Evolutionary conservation across 2,329 filamentous ascomycete genomes (phyloP), one percentile per base, ranked within the genome.

Genomic region (Fusarium duplospermum): DNA sequence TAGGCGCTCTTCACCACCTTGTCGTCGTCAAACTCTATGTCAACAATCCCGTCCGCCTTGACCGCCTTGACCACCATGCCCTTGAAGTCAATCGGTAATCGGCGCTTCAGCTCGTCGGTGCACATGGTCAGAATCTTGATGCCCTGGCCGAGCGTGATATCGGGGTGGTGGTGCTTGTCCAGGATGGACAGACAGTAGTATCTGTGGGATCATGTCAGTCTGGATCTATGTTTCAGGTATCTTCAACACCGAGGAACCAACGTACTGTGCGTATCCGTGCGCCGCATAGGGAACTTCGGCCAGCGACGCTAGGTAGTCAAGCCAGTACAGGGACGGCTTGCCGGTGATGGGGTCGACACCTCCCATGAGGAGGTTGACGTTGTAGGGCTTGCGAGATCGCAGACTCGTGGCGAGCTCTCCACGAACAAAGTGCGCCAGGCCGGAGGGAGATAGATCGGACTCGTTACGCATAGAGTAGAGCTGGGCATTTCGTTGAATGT

Each of bases 401-500:
- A 99, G 87, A 82, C 94, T 96, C 71, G 92, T 92, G 52, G 97
- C 96, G 72, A 99, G 91, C 86, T 99, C 95, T 82, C 93, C 93
- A 76, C 96, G 94, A 78, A 99, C 95, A 83, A 98, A 99, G 87
- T 94, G 92, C 72, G 95, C 94, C 65, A 98, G 92, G 42, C 94
- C 96, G 38, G 93, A 92, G 11, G 96, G 96, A 52, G 94, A 94
- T 71, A 99, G 91, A 80, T 98, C 94, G 81, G 93, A 93, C 84
- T 95, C 93, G 84, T 98, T 98, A 82, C 97, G 94, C 95, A 98
- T 99, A 77, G 94, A 95, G 87, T 99, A 99, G 82, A 99, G 93
- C 86, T 98, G 94, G 74, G 96, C 92, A 85, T 99, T 99, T 83
- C 96, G 95, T 90, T 98, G 95, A 84, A 99, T 97, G 87, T 96